These are phyloP conservation scores for Microdochium trichocladiopsis DNA, from an alignment of 2,329 filamentous ascomycete species.

Conservation along the genomic window DNA sequence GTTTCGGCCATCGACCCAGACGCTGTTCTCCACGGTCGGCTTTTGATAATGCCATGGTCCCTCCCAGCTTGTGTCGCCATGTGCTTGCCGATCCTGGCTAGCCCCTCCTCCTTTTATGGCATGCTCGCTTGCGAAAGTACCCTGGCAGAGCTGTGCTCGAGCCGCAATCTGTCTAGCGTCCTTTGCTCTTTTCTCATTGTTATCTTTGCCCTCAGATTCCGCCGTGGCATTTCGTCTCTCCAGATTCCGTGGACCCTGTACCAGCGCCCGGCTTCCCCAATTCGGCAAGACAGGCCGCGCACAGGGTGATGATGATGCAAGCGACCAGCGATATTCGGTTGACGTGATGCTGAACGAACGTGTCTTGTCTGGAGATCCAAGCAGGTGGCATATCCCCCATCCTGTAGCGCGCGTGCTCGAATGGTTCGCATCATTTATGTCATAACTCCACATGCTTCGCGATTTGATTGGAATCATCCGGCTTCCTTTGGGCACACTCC, in stretches of 20 bases:
- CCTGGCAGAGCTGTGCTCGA: not conserved
- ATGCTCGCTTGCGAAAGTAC: not conserved
- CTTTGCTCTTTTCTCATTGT: not conserved
- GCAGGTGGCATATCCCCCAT: no score
- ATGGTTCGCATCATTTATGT: not conserved
- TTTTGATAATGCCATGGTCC: no score
- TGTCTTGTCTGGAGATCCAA: no score
- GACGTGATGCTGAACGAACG: no score
- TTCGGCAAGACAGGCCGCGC: not conserved
- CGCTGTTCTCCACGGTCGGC: no score
- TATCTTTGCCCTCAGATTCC: not conserved
- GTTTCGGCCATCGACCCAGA: no score
- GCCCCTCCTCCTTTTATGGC: not conserved
- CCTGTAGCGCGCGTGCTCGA: no score
- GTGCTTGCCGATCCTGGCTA: no score
- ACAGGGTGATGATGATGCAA: no score
- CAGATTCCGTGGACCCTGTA: not conserved
- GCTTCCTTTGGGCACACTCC: not conserved
- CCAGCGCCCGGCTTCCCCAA: not conserved
- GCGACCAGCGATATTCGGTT: no score
- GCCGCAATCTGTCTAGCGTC: not conserved
- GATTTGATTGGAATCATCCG: not conserved
- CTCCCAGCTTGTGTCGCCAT: no score
- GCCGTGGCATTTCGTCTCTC: not conserved
- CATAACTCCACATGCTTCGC: not conserved